phyloP scores from a whole-genome alignment of 768 basidiomycete species.

The Gloeopeniophorella convolvens region DNA sequence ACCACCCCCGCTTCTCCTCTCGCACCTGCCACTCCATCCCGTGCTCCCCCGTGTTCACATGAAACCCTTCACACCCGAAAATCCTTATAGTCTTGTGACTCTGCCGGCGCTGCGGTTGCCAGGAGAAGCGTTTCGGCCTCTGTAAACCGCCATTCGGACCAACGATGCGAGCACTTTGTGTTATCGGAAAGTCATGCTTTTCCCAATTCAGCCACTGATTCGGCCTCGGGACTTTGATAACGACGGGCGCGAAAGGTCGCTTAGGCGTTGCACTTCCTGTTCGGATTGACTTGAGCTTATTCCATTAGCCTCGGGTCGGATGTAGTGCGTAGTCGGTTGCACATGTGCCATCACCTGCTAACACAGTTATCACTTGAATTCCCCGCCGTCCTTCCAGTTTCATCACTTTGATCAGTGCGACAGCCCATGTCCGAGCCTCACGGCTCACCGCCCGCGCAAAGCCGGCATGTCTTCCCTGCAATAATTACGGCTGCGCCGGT shows the following conservation, averaged over 20 bases:
- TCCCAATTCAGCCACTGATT: constrained; percentile 6
- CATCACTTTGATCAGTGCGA: no score
- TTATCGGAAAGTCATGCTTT: neutral
- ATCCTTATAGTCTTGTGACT: constrained; percentile 4
- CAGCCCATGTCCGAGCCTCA: no score
- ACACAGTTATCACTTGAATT: no score
- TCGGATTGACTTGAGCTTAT: no score
- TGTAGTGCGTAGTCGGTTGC: no score
- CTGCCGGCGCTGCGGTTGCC: constrained; percentile 2
- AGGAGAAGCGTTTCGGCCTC: constrained; percentile 2
- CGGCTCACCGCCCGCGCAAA: no score
- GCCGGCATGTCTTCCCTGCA: no score
- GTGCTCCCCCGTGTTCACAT: neutral
- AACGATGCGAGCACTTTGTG: neutral
- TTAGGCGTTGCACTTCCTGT: neutral
- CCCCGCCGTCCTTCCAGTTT: no score
- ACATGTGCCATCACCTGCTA: no score
- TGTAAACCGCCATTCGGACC: neutral
- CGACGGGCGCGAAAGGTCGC: neutral
- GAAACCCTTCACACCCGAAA: neutral
- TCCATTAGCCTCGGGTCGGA: no score
- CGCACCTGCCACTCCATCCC: neutral
- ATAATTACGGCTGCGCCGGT: no score
- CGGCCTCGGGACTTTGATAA: constrained; percentile 13
- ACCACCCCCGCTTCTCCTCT: no score